These are phyloP conservation scores for Ajuga reptans DNA, from an alignment of 305 asterid species.

Conservation along the genomic window DNA sequence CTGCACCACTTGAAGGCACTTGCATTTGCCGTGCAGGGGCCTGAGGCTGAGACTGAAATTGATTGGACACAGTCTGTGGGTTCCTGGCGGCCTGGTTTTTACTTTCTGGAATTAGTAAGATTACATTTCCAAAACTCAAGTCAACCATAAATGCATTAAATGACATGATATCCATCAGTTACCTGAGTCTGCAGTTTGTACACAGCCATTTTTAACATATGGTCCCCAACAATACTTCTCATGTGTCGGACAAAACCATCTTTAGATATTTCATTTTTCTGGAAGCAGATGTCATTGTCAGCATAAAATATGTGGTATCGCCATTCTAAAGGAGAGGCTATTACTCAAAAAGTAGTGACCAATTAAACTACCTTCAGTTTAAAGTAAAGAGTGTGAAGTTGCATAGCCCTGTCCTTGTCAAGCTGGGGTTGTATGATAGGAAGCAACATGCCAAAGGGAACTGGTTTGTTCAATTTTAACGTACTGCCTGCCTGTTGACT, in stretches of 20 bases:
- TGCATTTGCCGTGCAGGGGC: slow-evolving; percentile 48
- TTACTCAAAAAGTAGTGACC: slow-evolving; percentile 13
- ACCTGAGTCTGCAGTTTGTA: slow-evolving; percentile 78
- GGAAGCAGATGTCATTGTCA: slow-evolving; percentile 26
- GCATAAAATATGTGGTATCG: slow-evolving; percentile 10
- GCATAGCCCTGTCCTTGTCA: slow-evolving; percentile 86
- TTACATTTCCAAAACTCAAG: slow-evolving; percentile 7
- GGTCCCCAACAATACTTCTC: slow-evolving; percentile 89
- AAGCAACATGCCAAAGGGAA: slow-evolving; percentile 76
- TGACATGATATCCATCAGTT: slow-evolving; percentile 22
- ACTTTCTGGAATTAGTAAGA: slow-evolving; percentile 24
- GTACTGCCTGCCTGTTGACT: slow-evolving; percentile 37
- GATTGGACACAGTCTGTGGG: slow-evolving; percentile 38
- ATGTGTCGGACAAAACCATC: slow-evolving; percentile 69
- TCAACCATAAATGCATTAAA: slow-evolving; percentile 12
- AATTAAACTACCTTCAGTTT: slow-evolving; percentile 55
- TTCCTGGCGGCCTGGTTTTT: slow-evolving; percentile 47
- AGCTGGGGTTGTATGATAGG: slow-evolving; percentile 83
- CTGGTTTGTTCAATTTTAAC: slow-evolving; percentile 57
- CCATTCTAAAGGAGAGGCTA: slow-evolving; percentile 3
- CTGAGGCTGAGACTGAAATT: slow-evolving; percentile 48
- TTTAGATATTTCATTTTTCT: slow-evolving; percentile 85
- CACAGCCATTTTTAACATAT: slow-evolving; percentile 85
- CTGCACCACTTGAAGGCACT: slow-evolving; percentile 43
- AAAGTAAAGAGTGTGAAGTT: slow-evolving; percentile 59